These are phyloP conservation scores for Cystobasidium pallidum DNA, from an alignment of 1,284 basidiomycete genomes.

Conservation along the genomic window DNA sequence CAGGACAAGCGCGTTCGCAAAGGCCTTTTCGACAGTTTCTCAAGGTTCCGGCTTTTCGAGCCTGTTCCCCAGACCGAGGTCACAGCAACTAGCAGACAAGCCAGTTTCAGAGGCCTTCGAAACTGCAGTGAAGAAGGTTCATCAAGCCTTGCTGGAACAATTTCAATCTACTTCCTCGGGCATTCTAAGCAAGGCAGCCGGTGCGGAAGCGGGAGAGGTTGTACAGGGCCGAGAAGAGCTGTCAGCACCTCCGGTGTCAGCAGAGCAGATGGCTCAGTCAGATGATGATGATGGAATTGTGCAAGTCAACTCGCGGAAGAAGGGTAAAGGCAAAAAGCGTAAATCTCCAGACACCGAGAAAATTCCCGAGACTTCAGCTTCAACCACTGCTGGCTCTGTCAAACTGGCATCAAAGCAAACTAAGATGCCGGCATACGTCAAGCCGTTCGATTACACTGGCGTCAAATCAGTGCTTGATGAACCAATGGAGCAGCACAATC, in stretches of 20 bases:
- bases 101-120: slow-evolving; percentile 63
- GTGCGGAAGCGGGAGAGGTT: neutral
- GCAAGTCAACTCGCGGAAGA: slow-evolving; percentile 62
- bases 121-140: slow-evolving; percentile 31
- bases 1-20: neutral
- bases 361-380: slow-evolving; percentile 17
- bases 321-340: slow-evolving; percentile 63
- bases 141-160: slow-evolving; percentile 44
- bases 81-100: slow-evolving; percentile 53
- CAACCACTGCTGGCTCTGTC: neutral
- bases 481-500: slow-evolving; percentile 47
- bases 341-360: slow-evolving; percentile 60
- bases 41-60: neutral
- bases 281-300: slow-evolving; percentile 63
- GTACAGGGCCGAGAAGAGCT: neutral
- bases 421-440: slow-evolving; percentile 55
- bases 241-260: neutral
- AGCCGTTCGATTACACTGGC: slow-evolving; percentile 73
- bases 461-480: slow-evolving; percentile 77
- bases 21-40: neutral
- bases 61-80: slow-evolving; percentile 57
- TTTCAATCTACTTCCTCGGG: slow-evolving; percentile 40
- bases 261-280: neutral
- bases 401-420: slow-evolving; percentile 45
- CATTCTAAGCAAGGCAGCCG: neutral